Base-by-base conservation (phyloP, 257 asterid species). In the Cynanchum wilfordii region DNA sequence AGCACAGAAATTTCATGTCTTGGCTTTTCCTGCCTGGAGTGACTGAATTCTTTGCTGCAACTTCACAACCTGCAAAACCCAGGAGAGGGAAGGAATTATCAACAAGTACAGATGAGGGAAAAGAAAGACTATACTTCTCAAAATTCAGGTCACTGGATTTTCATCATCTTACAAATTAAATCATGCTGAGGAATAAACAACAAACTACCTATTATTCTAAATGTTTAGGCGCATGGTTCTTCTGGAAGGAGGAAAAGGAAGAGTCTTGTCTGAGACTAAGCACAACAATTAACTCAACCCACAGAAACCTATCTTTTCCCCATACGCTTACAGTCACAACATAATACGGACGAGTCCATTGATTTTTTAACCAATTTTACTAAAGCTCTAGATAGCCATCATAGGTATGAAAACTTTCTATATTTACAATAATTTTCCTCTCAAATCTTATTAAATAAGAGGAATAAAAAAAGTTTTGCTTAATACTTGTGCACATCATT, bases 41-140 rank as follows among this genome's bases (percentile, higher is more conserved):
- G 96, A 79, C 76, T 91, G 96, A 52, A 91, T 82, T 87, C 88
- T 87, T 81, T 93, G 96, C 77, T 93, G 98, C 74, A 91, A 69
- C 83, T 91, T 91, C 68, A 83, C 68, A 69, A 89, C 85, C 97
- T 91, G 87, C 80, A 83, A 25, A 77, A 71, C 49, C 59, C 68
- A 47, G 70, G 56, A 6, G 22, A 4, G n/a, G 33, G 20, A 63
- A 24, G 42, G 38, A 62, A 10, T 42, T 42, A 42, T 11, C 47
- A 42, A 42, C 47, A 0, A 42, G 2, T 42, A 42, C 47, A 42
- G 47, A 42, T 42, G 47, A 42, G 47, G 47, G 7, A 29, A 15
- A 60, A 6, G 44, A 60, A 16, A 27, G 5, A 29, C 16, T 12
- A 3, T 0, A 59, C n/a, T 5, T 15, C 2, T 7, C 16, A 62